Percentiles rank a stretch among this genome's conserved stretches.
These are phyloP conservation scores for Carex littledalei DNA, from an alignment of 176 grass and related monocot species.

Conservation along the genomic window DNA sequence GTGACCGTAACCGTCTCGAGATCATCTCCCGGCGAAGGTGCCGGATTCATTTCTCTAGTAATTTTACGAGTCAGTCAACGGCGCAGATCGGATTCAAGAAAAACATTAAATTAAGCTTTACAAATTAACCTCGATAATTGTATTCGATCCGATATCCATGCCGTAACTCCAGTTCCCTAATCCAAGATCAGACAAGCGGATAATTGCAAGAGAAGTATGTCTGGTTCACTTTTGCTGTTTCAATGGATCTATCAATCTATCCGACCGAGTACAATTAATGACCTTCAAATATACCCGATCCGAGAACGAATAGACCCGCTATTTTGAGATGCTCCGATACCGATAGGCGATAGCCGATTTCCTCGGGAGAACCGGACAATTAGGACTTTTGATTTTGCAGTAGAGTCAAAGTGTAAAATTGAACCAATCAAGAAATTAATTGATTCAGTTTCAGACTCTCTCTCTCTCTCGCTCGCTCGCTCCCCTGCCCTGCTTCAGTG, in stretches of 20 bases:
- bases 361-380: background rate
- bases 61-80: background rate
- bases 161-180: no score
- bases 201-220: background rate
- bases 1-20: no score
- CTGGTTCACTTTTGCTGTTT: no score
- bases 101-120: background rate
- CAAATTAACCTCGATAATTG: no score
- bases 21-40: background rate
- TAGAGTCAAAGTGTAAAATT: no score
- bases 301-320: background rate
- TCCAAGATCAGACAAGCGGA: background rate
- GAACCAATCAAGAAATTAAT: no score
- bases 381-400: background rate
- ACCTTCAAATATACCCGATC: background rate
- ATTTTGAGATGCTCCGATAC: background rate
- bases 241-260: background rate
- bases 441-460: background rate
- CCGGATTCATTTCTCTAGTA: background rate
- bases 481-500: background rate
- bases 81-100: background rate
- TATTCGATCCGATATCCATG: background rate
- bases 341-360: no score
- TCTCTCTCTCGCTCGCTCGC: no score
- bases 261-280: background rate